phyloP scores from a whole-genome alignment of 352 stramenopile genomes.

The Phytophthora macrochlamydospora region DNA sequence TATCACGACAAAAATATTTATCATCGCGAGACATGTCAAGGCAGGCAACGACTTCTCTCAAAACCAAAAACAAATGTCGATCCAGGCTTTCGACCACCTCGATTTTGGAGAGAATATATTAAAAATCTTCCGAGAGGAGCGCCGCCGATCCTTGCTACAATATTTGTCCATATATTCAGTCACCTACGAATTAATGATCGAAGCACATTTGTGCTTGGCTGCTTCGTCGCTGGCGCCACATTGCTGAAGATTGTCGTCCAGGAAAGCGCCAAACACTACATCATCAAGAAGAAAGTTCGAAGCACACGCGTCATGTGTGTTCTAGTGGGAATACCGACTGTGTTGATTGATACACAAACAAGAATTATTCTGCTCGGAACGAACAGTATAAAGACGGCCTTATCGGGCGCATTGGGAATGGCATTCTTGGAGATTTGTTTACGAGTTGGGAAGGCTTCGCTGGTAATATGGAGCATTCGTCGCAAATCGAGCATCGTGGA shows the following conservation, averaged over 20 bases:
- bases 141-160: not conserved
- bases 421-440: constrained; percentile 33
- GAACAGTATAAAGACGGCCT: constrained; percentile 14
- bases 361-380: constrained; percentile 34
- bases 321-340: constrained; percentile 37
- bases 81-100: not conserved
- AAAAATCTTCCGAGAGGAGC: not conserved
- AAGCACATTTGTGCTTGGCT: not conserved
- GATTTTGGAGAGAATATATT: constrained; percentile 9
- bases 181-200: constrained; percentile 8
- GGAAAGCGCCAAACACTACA: constrained; percentile 28
- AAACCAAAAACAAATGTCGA: not conserved
- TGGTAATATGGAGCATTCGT: constrained; percentile 18
- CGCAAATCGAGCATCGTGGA: constrained; percentile 1
- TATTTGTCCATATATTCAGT: constrained; percentile 3
- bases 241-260: constrained; percentile 38
- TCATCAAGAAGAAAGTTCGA: constrained; percentile 17
- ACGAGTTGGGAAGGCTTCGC: constrained; percentile 25
- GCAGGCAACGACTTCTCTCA: not conserved
- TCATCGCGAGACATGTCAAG: not conserved
- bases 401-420: constrained; percentile 27
- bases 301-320: constrained; percentile 35
- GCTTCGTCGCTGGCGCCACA: constrained; percentile 2
- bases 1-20: not conserved
- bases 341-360: constrained; percentile 49